Evolutionary conservation across 2,329 filamentous ascomycete species (phyloP).

Genomic region (Talaromyces sp.): DNA sequence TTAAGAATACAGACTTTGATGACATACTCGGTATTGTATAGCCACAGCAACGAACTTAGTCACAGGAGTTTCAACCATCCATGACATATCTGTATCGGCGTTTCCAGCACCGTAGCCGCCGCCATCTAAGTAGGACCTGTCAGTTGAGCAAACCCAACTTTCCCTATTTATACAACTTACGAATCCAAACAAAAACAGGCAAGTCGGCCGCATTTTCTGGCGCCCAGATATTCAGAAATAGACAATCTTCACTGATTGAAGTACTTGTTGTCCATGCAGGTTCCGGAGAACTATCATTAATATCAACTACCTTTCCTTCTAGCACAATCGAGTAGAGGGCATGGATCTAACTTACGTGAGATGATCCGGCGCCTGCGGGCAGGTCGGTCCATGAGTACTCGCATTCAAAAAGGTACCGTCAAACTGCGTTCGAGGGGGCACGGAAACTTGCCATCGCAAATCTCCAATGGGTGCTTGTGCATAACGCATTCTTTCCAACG

Average conservation of each 20-base stretch:
- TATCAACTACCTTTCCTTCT: background rate
- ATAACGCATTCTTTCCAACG: constrained; percentile 31
- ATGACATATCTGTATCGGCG: constrained; percentile 35
- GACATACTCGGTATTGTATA: constrained; percentile 48
- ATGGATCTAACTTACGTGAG: constrained; percentile 4
- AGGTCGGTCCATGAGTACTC: constrained; percentile 25
- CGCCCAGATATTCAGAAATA: constrained; percentile 36
- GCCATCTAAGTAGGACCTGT: constrained; percentile 19
- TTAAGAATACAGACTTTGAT: background rate
- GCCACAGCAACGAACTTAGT: constrained; percentile 47
- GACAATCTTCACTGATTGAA: constrained; percentile 26
- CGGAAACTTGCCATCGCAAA: constrained; percentile 31
- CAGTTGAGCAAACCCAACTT: background rate
- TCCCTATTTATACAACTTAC: constrained; percentile 17
- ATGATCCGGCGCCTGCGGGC: constrained; percentile 28
- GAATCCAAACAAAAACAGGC: constrained; percentile 33
- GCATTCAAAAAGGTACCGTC: constrained; percentile 23
- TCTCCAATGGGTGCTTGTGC: constrained; percentile 30
- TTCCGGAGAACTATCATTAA: background rate
- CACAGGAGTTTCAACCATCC: constrained; percentile 44
- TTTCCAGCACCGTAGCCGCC: constrained; percentile 37
- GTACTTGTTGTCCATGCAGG: background rate
- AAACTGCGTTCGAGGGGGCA: constrained; percentile 21
- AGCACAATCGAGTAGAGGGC: background rate
- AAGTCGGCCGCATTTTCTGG: constrained; percentile 24